A percentile compares a stretch with the other conserved stretches of the same genome.
Evolutionary conservation across 108 stramenopile genomes (phyloP).

Genomic region (Stephanodiscus triporus): DNA sequence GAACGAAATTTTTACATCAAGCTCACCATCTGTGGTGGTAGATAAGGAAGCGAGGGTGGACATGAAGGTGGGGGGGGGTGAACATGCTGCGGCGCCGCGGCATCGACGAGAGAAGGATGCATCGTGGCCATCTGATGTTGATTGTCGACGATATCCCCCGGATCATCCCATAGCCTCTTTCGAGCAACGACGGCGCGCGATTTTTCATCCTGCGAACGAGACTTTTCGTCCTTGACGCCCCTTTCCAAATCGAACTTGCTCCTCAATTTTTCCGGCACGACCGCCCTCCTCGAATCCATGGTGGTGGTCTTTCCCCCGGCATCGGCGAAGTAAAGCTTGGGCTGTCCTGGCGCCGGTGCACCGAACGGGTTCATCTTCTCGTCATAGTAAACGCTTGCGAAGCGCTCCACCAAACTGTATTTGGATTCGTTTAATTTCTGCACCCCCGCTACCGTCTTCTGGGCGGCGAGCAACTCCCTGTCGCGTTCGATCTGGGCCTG

Average conservation of each 20-base stretch:
- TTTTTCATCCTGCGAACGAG: not conserved
- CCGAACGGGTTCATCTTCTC: conserved; percentile 77
- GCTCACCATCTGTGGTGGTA: conserved; percentile 1
- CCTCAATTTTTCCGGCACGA: conserved; percentile 33
- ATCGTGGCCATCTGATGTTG: conserved; percentile 6
- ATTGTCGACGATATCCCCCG: conserved; percentile 6
- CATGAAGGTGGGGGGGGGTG: not conserved
- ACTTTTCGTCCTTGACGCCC: conserved; percentile 11
- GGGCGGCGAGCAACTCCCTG: conserved; percentile 25
- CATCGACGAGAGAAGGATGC: not conserved
- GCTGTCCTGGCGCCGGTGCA: conserved; percentile 82
- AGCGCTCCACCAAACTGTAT: conserved; percentile 45
- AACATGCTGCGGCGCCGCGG: not conserved
- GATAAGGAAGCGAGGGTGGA: conserved; percentile 15
- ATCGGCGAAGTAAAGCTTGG: conserved; percentile 62
- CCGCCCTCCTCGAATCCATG: conserved; percentile 38
- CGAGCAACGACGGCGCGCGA: not conserved
- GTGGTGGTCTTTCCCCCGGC: conserved; percentile 38
- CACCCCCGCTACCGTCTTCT: conserved; percentile 42
- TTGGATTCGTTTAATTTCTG: conserved; percentile 62
- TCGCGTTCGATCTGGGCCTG: conserved; percentile 32
- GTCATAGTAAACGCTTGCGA: conserved; percentile 74
- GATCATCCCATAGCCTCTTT: conserved; percentile 22
- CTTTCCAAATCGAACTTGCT: conserved; percentile 28
- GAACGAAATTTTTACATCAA: not conserved